Base-by-base conservation (phyloP, 1,284 basidiomycete species). In the Fomitiporia mediterranea region DNA sequence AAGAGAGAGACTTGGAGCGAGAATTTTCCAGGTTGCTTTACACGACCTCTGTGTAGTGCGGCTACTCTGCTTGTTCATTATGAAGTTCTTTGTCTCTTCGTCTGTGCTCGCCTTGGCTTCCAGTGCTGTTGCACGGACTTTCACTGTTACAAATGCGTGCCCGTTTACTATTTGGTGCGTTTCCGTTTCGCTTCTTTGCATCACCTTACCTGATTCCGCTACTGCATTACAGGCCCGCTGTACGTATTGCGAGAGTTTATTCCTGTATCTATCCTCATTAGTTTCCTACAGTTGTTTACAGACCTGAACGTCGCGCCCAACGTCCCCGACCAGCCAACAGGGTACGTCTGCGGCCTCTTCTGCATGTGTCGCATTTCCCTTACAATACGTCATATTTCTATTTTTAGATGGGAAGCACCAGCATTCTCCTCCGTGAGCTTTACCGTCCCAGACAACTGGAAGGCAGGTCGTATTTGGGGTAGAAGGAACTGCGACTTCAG, bases 401-500 rank as follows among this genome's bases (percentile, higher is more conserved):
- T 25, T 2, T 42, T 13, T 27, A 61, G 67, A 23, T 69, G 68
- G 67, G 51, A 61, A 43, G 65, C 65, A 0, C 44, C 55, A 11
- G 59, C 64, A 4, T 62, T 60, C 34, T 56, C 60, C 15, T 32
- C 55, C 4, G 58, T 58, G 17, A 60, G 55, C 32, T 66, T 69
- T 56, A 59, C 38, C 19, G 62, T 69, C 21, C 65, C 67, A 11
- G 64, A 69, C 35, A 63, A 68, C 58, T 70, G 68, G 68, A 63
- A 61, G 39, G 57, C 65, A 11, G 68, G 68, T 4, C 60, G 68
- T 19, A 65, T 68, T 42, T 69, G 67, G 65, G 83, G 83, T 32
- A 82, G 82, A 35, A 72, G 83, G 57, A 74, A 75, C 62, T 62
- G 69, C 5, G 55, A 77, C 61, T 79, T 79, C 62, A 67, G 67